phyloP scores from a whole-genome alignment of 768 basidiomycete genomes.

The Macrolepiota albuminosa region DNA sequence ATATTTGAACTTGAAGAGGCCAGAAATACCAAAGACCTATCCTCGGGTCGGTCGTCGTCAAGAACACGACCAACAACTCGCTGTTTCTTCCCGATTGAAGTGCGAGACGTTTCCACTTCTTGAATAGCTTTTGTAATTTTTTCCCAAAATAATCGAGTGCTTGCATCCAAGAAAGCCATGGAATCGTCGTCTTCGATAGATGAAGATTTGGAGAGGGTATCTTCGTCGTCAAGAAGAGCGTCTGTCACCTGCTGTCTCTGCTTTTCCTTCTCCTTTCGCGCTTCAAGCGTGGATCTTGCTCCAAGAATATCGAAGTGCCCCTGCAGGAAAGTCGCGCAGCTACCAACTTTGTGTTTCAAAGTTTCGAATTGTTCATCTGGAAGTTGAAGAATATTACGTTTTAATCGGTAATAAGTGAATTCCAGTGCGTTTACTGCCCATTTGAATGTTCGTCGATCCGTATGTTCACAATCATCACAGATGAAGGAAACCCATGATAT shows the following conservation, averaged over 20 bases:
- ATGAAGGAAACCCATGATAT: constrained; percentile 99
- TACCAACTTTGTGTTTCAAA: constrained; percentile 87
- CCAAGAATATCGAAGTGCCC: constrained; percentile 98
- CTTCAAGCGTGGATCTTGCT: constrained; percentile 83
- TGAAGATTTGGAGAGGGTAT: constrained; percentile 36
- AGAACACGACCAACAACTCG: constrained; percentile 86
- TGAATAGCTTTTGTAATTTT: constrained; percentile 53
- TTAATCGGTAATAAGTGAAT: constrained; percentile 84
- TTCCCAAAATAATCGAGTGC: constrained; percentile 76
- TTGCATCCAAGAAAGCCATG: constrained; percentile 51
- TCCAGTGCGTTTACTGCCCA: constrained; percentile 98
- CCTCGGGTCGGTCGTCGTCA: constrained; percentile 90
- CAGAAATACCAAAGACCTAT: constrained; percentile 89
- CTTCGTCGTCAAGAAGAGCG: constrained; percentile 40
- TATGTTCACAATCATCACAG: constrained; percentile 95
- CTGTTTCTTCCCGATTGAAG: constrained; percentile 59
- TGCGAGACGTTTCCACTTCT: constrained; percentile 62
- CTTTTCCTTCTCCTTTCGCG: constrained; percentile 84
- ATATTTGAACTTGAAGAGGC: constrained; percentile 96
- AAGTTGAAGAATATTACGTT: constrained; percentile 85
- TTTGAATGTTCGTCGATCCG: constrained; percentile 92
- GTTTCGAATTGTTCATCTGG: constrained; percentile 87
- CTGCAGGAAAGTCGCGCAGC: constrained; percentile 95
- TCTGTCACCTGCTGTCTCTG: constrained; percentile 55
- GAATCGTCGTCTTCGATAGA: constrained; percentile 35